Evolutionary conservation across 2,329 filamentous ascomycete genomes (phyloP), one percentile per base, ranked within the genome.

Genomic region (Lojkania enalia): DNA sequence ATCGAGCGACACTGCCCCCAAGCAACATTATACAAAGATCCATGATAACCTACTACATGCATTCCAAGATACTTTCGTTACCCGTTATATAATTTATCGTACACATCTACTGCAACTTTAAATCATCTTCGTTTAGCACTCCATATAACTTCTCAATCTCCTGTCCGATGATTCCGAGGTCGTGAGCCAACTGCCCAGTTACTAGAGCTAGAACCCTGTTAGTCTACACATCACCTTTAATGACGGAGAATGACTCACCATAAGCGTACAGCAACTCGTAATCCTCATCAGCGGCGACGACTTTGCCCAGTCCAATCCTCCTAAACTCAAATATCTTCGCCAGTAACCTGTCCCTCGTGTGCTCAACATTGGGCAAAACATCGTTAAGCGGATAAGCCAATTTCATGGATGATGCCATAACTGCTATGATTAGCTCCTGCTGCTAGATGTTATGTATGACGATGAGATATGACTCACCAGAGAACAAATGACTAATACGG

Each of bases 241-340:
- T 18, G 30, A 31, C 13, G 36, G 14, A 30, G 35, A 29, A 35
- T 14, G 23, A 73, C 77, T 68, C 63, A 82, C 80, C 89, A 72
- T 96, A 99, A 14, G 92, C 91, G 72, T 97, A 99, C 32, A 97
- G 72, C 55, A 97, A 74, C 52, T 92, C 90, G 67, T 94, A 97
- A 64, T 99, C 94, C 51, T 83, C 81, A 66, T 91, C 87, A 52
- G 83, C 84, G 1, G 84, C 77, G 29, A 71, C 48, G 6, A 71
- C 66, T 35, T 62, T 69, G 15, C 67, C 69, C 2, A 77, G 75
- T 42, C 84, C 82, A 43, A 86, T 83, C 64, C 88, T 86, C 44
- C 92, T 79, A 70, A 94, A 97, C 60, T 87, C 83, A 59, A 95
- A 94, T 29, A 96, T 87, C 71, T 89, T 92, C 15, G 89, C 87